Evolutionary conservation across 1,284 basidiomycete species (phyloP).

Genomic region (Mycena citricolor): DNA sequence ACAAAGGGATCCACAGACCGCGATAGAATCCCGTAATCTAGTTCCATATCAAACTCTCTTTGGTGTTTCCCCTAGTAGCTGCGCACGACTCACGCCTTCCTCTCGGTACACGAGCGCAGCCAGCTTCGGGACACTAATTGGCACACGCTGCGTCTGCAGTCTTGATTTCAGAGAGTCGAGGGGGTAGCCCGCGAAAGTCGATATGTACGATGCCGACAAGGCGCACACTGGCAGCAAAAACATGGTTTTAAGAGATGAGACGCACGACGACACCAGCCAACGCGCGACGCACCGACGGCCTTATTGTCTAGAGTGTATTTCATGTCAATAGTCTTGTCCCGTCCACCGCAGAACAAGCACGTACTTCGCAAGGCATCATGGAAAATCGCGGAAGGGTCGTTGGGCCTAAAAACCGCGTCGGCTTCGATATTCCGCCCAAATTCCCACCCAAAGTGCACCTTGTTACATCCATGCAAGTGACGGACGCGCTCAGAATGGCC

Average conservation of each 20-base stretch:
- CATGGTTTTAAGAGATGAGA: not conserved
- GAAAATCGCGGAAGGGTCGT: slow-evolving; percentile 53
- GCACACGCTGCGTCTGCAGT: slow-evolving; percentile 81
- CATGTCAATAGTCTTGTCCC: slow-evolving; percentile 21
- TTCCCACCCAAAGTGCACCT: slow-evolving; percentile 44
- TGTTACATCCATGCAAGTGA: slow-evolving; percentile 79
- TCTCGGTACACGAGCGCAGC: slow-evolving; percentile 79
- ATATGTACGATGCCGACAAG: slow-evolving; percentile 78
- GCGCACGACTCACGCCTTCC: slow-evolving; percentile 57
- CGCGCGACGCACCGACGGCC: slow-evolving; percentile 48
- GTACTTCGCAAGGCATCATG: slow-evolving; percentile 70
- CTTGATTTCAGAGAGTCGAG: slow-evolving; percentile 92
- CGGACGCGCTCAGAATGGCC: slow-evolving; percentile 57
- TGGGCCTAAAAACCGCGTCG: slow-evolving; percentile 23
- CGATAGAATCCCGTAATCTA: slow-evolving; percentile 84
- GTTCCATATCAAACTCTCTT: slow-evolving; percentile 3
- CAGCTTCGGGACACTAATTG: slow-evolving; percentile 72
- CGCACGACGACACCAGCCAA: not conserved
- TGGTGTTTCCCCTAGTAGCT: not conserved
- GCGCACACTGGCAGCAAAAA: slow-evolving; percentile 52
- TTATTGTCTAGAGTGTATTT: no score
- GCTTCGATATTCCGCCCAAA: slow-evolving; percentile 23
- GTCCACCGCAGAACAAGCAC: slow-evolving; percentile 21
- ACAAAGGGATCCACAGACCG: slow-evolving; percentile 87
- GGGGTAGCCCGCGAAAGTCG: slow-evolving; percentile 81